Evolutionary conservation across 768 basidiomycete genomes (phyloP).

Genomic region (Trametes sanguinea): DNA sequence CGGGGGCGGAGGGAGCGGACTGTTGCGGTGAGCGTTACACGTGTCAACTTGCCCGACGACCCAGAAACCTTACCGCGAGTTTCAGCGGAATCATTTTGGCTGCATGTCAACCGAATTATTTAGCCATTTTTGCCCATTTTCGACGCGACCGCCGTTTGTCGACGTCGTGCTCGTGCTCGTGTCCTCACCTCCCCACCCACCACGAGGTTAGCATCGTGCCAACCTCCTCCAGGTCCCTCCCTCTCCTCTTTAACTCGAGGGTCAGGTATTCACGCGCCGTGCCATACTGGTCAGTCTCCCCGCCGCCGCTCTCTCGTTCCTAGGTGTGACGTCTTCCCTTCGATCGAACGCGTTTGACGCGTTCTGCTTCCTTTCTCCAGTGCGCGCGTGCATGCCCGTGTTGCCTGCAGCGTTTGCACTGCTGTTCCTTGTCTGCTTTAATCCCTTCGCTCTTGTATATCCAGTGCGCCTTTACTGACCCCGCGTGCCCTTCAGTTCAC

Average conservation of each 20-base stretch:
- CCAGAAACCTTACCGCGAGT: constrained; percentile 24
- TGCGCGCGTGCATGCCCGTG: background rate
- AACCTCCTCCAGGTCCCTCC: constrained; percentile 10
- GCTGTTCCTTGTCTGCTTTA: background rate
- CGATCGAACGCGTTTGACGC: constrained; percentile 19
- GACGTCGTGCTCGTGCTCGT: constrained; percentile 10
- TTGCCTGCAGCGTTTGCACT: too few species aligned
- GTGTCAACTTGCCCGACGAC: constrained; percentile 25
- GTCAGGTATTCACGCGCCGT: constrained; percentile 13
- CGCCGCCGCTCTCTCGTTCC: background rate
- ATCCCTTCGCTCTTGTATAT: background rate
- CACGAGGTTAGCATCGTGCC: constrained; percentile 22
- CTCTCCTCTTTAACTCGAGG: constrained; percentile 6
- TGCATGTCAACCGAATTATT: constrained; percentile 28
- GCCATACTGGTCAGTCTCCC: constrained; percentile 14
- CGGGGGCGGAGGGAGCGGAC: constrained; percentile 17
- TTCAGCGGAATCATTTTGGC: constrained; percentile 32
- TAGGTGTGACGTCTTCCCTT: constrained; percentile 17
- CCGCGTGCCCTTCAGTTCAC: background rate
- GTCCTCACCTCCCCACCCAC: constrained; percentile 18
- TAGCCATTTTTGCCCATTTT: constrained; percentile 25
- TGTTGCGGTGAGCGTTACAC: constrained; percentile 29
- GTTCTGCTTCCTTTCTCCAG: constrained; percentile 22
- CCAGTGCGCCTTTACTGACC: constrained; percentile 13
- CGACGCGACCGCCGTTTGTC: constrained; percentile 16